Evolutionary conservation across 305 asterid genomes (phyloP), one percentile per base, ranked within the genome.

Genomic region (Ilex paraguariensis): DNA sequence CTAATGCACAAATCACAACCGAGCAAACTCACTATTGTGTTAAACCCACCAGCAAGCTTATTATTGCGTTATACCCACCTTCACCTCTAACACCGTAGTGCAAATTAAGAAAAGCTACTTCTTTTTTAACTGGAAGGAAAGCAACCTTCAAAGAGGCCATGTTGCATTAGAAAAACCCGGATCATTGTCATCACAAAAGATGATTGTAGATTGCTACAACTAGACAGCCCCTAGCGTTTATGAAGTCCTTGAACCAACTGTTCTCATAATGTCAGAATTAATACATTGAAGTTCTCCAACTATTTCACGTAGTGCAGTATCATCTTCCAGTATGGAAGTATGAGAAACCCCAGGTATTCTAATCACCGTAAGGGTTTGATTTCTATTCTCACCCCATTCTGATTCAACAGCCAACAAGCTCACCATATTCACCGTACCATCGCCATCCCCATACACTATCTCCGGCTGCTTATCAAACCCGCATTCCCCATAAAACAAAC

Each of bases 361-460:
- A n/a, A 85, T 56, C 74, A 88, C 77, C 67, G 84, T 81, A n/a
- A 83, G 63, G 6, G 81, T 48, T 15, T 82, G 80, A 48, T 76
- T 63, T 12, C 59, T 60, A 4, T 69, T 14, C 7, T 76, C 75
- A 31, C 56, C 78, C 86, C 87, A 78, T 4, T 67, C 74, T 16
- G 73, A 32, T 57, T 81, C 84, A 50, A 87, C 40, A 3, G 87
- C 88, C 64, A 79, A 44, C 77, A 88, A 73, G 85, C 98, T 91
- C 50, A 69, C 58, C 93, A 81, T 80, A 60, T 87, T 89, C 70
- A 89, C 98, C 0, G 95, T 91, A 0, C 97, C 97, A 65, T 91
- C 98, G 6, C 98, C 97, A 52, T 91, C 91, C 3, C 96, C 98
- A 21, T 85, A 82, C 57, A 53, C 73, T n/a, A 89, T 69, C 61